These are phyloP conservation scores for Noccaea caerulescens DNA, from an alignment of 345 rosid species.

Conservation along the genomic window DNA sequence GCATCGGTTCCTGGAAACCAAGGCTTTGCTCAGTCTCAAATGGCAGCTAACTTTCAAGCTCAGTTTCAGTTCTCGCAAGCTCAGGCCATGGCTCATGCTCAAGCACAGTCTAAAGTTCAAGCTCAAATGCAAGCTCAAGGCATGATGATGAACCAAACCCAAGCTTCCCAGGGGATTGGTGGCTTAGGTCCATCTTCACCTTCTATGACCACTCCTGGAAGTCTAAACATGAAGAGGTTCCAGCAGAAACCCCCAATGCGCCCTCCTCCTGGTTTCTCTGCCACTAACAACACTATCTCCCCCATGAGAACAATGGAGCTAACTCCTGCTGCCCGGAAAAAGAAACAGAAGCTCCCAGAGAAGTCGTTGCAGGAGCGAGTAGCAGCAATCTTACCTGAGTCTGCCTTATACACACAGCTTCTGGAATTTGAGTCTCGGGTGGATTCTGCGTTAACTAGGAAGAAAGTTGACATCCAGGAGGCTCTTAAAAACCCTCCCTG, in stretches of 20 bases:
- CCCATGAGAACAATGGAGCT: conserved; percentile 84
- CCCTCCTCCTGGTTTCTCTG: conserved; percentile 76
- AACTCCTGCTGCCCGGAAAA: conserved; percentile 72
- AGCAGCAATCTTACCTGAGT: conserved; percentile 95
- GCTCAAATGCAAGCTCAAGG: conserved; percentile 83
- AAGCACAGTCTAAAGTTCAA: conserved; percentile 70
- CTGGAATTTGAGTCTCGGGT: conserved; percentile 94
- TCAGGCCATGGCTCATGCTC: conserved; percentile 66
- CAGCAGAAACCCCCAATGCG: conserved; percentile 77
- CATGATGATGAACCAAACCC: conserved; percentile 58
- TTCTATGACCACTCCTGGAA: conserved; percentile 68
- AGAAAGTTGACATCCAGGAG: conserved; percentile 96
- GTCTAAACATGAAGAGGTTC: conserved; percentile 56
- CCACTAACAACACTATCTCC: conserved; percentile 56
- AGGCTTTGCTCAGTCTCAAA: conserved; percentile 57
- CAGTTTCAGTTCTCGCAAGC: conserved; percentile 78
- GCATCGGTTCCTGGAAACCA: conserved; percentile 61
- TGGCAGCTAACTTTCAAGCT: conserved; percentile 59
- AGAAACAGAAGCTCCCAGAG: conserved; percentile 95
- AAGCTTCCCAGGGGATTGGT: conserved; percentile 55
- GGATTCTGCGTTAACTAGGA: conserved; percentile 85
- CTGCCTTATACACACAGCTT: conserved; percentile 94
- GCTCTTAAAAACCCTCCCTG: conserved; percentile 93
- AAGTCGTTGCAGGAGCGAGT: conserved; percentile 88
- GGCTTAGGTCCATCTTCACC: conserved; percentile 73